A percentile compares a stretch with the other conserved stretches of the same genome.
Conservation (phyloP, 2,329 filamentous ascomycete genomes). For the Rutstroemia sp. region DNA sequence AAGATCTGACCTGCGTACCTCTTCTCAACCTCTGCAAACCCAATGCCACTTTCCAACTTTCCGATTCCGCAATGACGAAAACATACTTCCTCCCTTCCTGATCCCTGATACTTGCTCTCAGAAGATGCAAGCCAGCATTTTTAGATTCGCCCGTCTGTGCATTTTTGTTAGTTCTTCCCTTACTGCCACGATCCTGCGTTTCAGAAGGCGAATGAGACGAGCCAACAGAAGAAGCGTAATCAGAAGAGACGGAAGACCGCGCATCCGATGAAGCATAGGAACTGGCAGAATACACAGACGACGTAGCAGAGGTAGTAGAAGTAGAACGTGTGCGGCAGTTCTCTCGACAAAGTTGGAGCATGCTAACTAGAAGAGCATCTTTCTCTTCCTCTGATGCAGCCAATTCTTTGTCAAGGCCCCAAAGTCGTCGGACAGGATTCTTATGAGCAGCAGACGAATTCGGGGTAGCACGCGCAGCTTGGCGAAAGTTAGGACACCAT, state of each 20-base stretch:
- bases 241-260: slow-evolving; percentile 22
- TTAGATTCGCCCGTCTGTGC: slow-evolving; percentile 47
- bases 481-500: slow-evolving; percentile 63
- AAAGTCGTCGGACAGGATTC: slow-evolving; percentile 27
- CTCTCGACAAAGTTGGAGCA: slow-evolving; percentile 58
- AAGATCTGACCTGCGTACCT: slow-evolving; percentile 51
- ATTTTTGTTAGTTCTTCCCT: slow-evolving; percentile 21
- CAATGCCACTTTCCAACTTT: slow-evolving; percentile 60
- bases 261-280: slow-evolving; percentile 23
- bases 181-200: not conserved
- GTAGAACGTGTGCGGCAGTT: slow-evolving; percentile 46
- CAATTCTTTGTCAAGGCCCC: slow-evolving; percentile 34
- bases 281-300: slow-evolving; percentile 33
- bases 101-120: slow-evolving; percentile 57
- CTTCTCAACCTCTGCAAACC: slow-evolving; percentile 53
- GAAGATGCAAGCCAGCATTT: slow-evolving; percentile 49
- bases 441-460: slow-evolving; percentile 16
- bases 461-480: slow-evolving; percentile 31
- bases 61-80: slow-evolving; percentile 56
- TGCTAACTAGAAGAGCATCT: slow-evolving; percentile 54
- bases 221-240: slow-evolving; percentile 26
- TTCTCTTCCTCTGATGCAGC: slow-evolving; percentile 52
- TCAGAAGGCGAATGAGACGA: slow-evolving; percentile 17
- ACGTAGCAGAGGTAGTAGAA: slow-evolving; percentile 30
- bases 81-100: slow-evolving; percentile 60